These are phyloP conservation scores for Ustilago curta DNA, from an alignment of 1,284 basidiomycete genomes.

Conservation along the genomic window DNA sequence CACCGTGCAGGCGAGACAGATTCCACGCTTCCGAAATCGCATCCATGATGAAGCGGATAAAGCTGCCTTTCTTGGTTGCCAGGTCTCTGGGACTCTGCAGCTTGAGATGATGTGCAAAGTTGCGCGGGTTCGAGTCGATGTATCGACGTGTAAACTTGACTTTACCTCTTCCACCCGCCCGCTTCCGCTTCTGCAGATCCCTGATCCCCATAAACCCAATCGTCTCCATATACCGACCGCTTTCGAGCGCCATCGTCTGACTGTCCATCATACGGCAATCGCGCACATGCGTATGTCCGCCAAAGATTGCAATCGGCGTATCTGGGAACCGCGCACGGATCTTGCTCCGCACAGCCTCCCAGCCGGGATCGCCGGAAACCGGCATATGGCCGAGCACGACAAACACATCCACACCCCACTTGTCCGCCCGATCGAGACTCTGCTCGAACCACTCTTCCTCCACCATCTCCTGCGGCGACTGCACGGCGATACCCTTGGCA, in stretches of 20 bases:
- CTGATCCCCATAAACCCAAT: constrained; percentile 54
- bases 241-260: constrained; percentile 62
- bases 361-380: constrained; percentile 59
- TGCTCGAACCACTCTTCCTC: constrained; percentile 65
- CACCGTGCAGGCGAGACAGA: constrained; percentile 60
- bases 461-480: constrained; percentile 61
- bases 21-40: constrained; percentile 62
- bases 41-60: constrained; percentile 60
- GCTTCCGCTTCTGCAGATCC: constrained; percentile 38
- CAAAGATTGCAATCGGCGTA: constrained; percentile 60
- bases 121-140: constrained; percentile 71
- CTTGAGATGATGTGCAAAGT: constrained; percentile 61
- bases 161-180: constrained; percentile 43
- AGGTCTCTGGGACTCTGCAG: constrained; percentile 48
- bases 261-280: constrained; percentile 63
- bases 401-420: constrained; percentile 61
- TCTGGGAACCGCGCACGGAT: constrained; percentile 62
- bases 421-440: constrained; percentile 49
- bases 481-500: constrained; percentile 55
- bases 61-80: constrained; percentile 60
- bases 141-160: constrained; percentile 71
- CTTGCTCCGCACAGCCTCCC: constrained; percentile 57
- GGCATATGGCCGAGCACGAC: constrained; percentile 67
- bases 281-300: constrained; percentile 67
- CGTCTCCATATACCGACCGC: constrained; percentile 64